Evolutionary conservation across 2,329 filamentous ascomycete genomes (phyloP).

Genomic region (Coniochaeta sp.): DNA sequence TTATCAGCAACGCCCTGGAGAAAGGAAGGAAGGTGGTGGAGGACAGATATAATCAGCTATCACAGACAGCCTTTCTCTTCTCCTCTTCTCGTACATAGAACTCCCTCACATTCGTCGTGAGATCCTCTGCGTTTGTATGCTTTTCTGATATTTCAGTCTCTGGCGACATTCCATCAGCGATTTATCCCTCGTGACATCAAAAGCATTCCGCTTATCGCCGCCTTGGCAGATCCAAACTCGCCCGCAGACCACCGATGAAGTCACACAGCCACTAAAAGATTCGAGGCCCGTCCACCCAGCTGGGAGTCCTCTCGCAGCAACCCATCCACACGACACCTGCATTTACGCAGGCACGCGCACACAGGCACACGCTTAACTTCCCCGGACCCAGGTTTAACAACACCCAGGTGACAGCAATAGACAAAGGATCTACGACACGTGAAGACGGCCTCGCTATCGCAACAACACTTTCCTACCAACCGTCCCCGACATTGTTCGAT

Average conservation of each 20-base stretch:
- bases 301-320: background rate
- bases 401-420: background rate
- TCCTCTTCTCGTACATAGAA: background rate
- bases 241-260: background rate
- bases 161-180: background rate
- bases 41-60: background rate
- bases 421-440: background rate
- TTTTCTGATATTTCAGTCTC: too few species aligned
- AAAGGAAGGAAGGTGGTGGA: background rate
- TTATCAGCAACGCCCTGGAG: background rate
- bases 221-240: background rate
- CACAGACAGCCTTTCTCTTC: background rate
- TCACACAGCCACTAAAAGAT: background rate
- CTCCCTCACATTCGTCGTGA: too few species aligned
- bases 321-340: conserved; percentile 1
- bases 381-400: background rate
- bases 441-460: background rate
- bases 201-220: background rate
- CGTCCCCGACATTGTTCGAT: background rate
- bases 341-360: conserved; percentile 2
- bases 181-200: background rate
- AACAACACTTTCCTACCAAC: background rate
- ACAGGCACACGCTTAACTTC: background rate
- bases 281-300: background rate
- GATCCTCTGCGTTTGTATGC: background rate